Evolutionary conservation across 495 filamentous ascomycete species (phyloP).

Genomic region (Talaromyces liani): DNA sequence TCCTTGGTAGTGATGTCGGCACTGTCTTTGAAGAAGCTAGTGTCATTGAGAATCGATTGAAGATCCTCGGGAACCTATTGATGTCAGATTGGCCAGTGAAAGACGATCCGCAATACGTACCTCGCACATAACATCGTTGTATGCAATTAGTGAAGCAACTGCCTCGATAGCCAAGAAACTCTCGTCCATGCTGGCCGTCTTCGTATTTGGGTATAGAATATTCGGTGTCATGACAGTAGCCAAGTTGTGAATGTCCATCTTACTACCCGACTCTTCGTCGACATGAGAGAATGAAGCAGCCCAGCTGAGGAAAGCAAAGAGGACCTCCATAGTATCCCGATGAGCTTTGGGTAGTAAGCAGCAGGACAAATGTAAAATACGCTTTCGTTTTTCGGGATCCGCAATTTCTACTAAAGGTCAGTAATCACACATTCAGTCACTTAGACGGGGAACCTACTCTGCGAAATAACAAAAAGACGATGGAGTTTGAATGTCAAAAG

Average conservation of each 20-base stretch:
- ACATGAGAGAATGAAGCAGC: conserved; percentile 93
- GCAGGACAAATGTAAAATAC: conserved; percentile 84
- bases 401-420: conserved; percentile 57
- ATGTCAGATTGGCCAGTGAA: conserved; percentile 5
- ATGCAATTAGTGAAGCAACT: conserved; percentile 80
- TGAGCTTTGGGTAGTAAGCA: conserved; percentile 90
- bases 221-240: conserved; percentile 98
- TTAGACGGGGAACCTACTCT: conserved; percentile 49
- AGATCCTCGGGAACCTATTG: conserved; percentile 79
- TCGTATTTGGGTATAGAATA: conserved; percentile 71
- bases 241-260: conserved; percentile 98
- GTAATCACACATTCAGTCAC: conserved; percentile 8
- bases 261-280: conserved; percentile 84
- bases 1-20: conserved; percentile 94
- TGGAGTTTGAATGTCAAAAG: conserved; percentile 94
- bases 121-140: conserved; percentile 93
- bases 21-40: conserved; percentile 67
- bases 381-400: conserved; percentile 72
- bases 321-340: conserved; percentile 87
- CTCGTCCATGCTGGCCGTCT: conserved; percentile 63
- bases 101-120: conserved; percentile 47
- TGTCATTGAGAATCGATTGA: conserved; percentile 75
- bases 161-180: conserved; percentile 91
- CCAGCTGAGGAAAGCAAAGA: conserved; percentile 98
- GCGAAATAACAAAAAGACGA: conserved; percentile 78